Evolutionary conservation across 202 grass and related monocot species (phyloP).

Genomic region (Cymbopogon flexuosus): DNA sequence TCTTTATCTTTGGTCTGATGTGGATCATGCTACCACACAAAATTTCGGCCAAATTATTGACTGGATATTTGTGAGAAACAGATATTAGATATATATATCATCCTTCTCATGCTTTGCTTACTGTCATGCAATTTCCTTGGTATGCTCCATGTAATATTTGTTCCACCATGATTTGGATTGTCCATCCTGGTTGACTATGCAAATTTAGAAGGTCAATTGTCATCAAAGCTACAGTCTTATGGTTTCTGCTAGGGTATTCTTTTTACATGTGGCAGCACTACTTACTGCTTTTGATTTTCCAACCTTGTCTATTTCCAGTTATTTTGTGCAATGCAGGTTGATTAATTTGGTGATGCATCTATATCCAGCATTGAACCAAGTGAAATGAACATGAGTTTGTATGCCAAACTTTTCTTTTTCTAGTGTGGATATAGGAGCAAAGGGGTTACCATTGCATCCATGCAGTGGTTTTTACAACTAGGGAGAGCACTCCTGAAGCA

Average conservation of each 20-base stretch:
- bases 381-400: not conserved
- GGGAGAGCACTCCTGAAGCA: not conserved
- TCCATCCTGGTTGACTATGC: not conserved
- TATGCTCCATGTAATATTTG: not conserved
- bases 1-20: constrained; percentile 2
- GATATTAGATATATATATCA: not conserved
- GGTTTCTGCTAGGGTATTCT: not conserved
- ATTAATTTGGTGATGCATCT: not conserved
- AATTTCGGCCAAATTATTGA: not conserved
- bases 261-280: not conserved
- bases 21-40: not conserved
- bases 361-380: not conserved
- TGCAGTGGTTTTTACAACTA: not conserved
- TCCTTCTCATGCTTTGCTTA: not conserved
- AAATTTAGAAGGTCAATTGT: not conserved
- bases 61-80: not conserved
- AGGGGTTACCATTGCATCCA: not conserved
- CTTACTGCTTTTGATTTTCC: not conserved
- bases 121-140: not conserved
- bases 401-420: not conserved
- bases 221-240: not conserved
- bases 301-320: not conserved
- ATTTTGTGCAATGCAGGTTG: not conserved
- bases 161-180: not conserved
- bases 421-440: not conserved